These are phyloP conservation scores for Posidonia australis DNA, from an alignment of 106 monocot genomes.

Conservation along the genomic window DNA sequence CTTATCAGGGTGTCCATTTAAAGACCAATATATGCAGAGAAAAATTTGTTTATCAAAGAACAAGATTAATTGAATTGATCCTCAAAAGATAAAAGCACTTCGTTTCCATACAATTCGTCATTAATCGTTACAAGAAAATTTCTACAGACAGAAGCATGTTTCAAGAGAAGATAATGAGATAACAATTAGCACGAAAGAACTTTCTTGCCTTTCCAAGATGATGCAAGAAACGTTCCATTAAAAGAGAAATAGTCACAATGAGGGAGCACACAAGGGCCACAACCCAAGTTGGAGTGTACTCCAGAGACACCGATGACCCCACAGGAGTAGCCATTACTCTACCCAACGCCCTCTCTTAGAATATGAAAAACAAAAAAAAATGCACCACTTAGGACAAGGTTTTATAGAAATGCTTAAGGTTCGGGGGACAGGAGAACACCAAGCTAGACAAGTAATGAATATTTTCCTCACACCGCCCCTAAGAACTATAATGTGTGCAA, in stretches of 20 bases:
- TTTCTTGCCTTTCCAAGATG: constrained; percentile 47
- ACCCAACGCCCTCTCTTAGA: background rate
- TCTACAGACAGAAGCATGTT: background rate
- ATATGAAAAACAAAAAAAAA: background rate
- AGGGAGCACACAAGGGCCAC: constrained; percentile 59
- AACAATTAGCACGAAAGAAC: background rate
- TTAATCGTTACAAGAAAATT: background rate
- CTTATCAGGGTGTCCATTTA: too few relatives aligned
- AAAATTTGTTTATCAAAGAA: too few relatives aligned
- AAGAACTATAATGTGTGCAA: too few relatives aligned
- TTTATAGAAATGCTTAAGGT: too few relatives aligned
- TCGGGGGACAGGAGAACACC: too few relatives aligned
- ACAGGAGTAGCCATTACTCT: constrained; percentile 6
- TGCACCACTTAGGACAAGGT: too few relatives aligned
- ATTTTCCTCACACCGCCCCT: too few relatives aligned
- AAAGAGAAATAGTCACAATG: constrained; percentile 58
- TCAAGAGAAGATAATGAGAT: background rate
- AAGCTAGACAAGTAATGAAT: too few relatives aligned
- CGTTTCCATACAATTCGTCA: too few relatives aligned
- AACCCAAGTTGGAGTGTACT: constrained; percentile 73
- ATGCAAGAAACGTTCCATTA: constrained; percentile 58
- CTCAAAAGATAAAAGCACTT: too few relatives aligned
- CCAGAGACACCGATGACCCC: constrained; percentile 8
- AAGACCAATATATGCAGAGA: too few relatives aligned
- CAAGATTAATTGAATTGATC: too few relatives aligned